A percentile compares a stretch with the other conserved stretches of the same genome.
These are phyloP conservation scores for Colletotrichum filicis DNA, from an alignment of 2,329 filamentous ascomycete species.

Conservation along the genomic window DNA sequence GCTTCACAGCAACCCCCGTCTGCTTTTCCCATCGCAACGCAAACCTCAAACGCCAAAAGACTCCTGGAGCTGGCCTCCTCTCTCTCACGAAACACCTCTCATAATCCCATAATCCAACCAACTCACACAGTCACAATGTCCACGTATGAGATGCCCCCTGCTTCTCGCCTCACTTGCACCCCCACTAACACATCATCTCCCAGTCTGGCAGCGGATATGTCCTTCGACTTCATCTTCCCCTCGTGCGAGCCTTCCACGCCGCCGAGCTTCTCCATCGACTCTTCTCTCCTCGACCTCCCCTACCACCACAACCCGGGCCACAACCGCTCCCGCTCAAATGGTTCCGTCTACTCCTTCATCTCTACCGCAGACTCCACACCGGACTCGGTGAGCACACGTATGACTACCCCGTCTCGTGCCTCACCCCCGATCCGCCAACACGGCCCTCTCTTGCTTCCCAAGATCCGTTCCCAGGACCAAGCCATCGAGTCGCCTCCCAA, in stretches of 20 bases:
- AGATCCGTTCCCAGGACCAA: constrained; percentile 88
- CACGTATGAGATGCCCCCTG: constrained; percentile 46
- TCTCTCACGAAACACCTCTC: constrained; percentile 5
- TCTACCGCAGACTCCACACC: constrained; percentile 66
- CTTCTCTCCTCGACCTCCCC: constrained; percentile 65
- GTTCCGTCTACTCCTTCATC: constrained; percentile 75
- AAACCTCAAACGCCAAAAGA: neutral
- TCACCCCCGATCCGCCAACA: constrained; percentile 80
- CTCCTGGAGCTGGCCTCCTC: constrained; percentile 36
- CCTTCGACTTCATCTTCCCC: constrained; percentile 70
- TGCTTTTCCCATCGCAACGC: constrained; percentile 29
- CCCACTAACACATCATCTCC: constrained; percentile 40
- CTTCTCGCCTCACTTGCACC: constrained; percentile 35
- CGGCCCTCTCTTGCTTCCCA: constrained; percentile 83
- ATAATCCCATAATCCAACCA: constrained; percentile 36
- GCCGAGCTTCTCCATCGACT: constrained; percentile 66
- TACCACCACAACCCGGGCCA: constrained; percentile 60
- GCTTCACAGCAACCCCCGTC: constrained; percentile 38
- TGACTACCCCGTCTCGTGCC: constrained; percentile 73
- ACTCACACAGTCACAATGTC: constrained; percentile 49
- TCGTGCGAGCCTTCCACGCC: constrained; percentile 62
- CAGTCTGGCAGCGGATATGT: constrained; percentile 71
- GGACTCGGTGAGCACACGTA: constrained; percentile 74
- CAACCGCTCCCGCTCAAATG: constrained; percentile 72
- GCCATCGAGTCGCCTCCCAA: constrained; percentile 70